Evolutionary conservation across 2,329 filamentous ascomycete species (phyloP).

Genomic region (Metarhizium robertsii): DNA sequence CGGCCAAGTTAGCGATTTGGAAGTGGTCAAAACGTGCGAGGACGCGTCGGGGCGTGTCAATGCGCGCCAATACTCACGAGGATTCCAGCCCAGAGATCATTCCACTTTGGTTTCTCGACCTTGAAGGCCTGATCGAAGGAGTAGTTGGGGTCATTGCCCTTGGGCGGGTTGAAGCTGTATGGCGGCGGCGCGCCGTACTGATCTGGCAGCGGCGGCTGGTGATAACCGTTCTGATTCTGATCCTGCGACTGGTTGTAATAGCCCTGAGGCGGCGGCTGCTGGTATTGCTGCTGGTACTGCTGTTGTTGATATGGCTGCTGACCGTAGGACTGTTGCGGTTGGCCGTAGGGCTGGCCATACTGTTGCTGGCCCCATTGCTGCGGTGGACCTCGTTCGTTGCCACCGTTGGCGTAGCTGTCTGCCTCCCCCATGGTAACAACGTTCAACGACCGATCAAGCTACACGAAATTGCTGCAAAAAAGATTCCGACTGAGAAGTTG

Average conservation of each 20-base stretch:
- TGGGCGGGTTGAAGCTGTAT: conserved; percentile 27
- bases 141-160: conserved; percentile 36
- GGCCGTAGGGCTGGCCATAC: conserved; percentile 7
- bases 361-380: conserved; percentile 10
- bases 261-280: conserved; percentile 9
- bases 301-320: conserved; percentile 4
- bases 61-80: conserved; percentile 41
- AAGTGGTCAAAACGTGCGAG: neutral
- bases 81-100: conserved; percentile 83
- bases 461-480: neutral
- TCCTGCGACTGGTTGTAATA: conserved; percentile 10
- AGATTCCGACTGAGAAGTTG: neutral
- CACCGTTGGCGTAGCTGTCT: conserved; percentile 22
- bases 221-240: conserved; percentile 15
- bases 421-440: conserved; percentile 22
- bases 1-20: neutral
- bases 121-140: conserved; percentile 76
- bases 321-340: conserved; percentile 7
- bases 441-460: neutral
- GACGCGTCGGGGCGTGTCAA: neutral
- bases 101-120: conserved; percentile 74
- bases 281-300: conserved; percentile 2
- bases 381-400: conserved; percentile 10
- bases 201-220: conserved; percentile 12
- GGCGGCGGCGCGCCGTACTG: conserved; percentile 20